Evolutionary conservation across 176 grass and related monocot species (phyloP), one percentile per base, ranked within the genome.

Genomic region (Triticum timopheevii): DNA sequence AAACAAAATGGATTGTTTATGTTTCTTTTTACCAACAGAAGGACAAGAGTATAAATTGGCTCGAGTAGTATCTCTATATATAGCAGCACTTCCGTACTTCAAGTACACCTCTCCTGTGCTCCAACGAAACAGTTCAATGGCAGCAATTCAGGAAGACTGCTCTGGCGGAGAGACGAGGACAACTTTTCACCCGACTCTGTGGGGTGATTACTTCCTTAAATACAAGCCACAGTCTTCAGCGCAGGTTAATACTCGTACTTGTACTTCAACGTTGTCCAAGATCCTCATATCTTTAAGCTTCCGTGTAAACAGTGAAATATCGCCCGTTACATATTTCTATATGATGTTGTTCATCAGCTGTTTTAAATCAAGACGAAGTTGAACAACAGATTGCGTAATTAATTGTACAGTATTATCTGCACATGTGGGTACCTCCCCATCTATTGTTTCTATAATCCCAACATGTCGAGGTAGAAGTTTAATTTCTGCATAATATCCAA

Each of bases 381-480:
- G 42, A 44, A 44, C 42, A 44, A 44, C 42, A 12, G 42, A 44
- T 0, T 44, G 42, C 3, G 10, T 44, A 67, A 22, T 65, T 80
- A 58, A 69, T 27, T 86, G 44, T 8, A 86, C 70, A 76, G 54
- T 50, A 3, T 38, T 79, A 24, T 65, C 73, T 76, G 47, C 31
- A 39, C 22, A 82, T 72, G 11, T 7, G 62, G 38, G 39, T 91
- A 99, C 94, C 94, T 94, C 89, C 16, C 80, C 90, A 71, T 99
- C 94, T 86, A 99, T 99, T 84, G 69, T 88, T 91, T 94, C 94
- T 94, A 99, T 96, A 56, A 99, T 99, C 81, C 94, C 92, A 91
- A 99, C 94, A 90, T 99, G 94, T 65, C 94, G 92, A 77, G 94
- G 94, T 79, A 99, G 92, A 86, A 96, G 91, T 75, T 44, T 44